A percentile compares a stretch with the other conserved stretches of the same genome.
Conservation (phyloP, 1,139 yeast genomes). For the Hansenula sp. region DNA sequence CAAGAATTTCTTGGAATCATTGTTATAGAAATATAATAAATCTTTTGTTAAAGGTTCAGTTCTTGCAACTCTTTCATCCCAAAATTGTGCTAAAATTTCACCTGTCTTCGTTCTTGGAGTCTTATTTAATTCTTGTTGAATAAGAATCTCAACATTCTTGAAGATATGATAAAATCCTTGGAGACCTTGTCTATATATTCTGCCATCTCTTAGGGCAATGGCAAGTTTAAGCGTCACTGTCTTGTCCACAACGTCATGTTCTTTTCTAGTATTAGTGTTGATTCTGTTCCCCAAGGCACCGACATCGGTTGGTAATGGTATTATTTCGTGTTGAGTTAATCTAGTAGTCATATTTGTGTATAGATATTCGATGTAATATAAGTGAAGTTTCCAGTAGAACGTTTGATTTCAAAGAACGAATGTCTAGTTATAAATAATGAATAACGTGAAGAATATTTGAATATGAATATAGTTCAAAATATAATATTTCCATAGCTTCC, state of each 20-base stretch:
- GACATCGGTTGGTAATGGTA: slow-evolving; percentile 69
- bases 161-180: slow-evolving; percentile 77
- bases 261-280: slow-evolving; percentile 58
- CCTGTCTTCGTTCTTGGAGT: slow-evolving; percentile 35
- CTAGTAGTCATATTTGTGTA: slow-evolving; percentile 20
- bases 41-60: slow-evolving; percentile 56
- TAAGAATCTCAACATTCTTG: slow-evolving; percentile 57
- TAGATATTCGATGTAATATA: no score
- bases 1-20: slow-evolving; percentile 49
- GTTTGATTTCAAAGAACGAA: neutral
- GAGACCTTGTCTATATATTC: slow-evolving; percentile 76
- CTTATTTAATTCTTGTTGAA: slow-evolving; percentile 43
- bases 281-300: slow-evolving; percentile 85
- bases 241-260: slow-evolving; percentile 69
- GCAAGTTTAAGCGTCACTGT: slow-evolving; percentile 68
- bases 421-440: neutral
- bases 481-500: neutral
- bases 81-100: slow-evolving; percentile 44
- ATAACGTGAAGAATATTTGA: no score
- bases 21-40: slow-evolving; percentile 62
- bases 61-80: slow-evolving; percentile 73
- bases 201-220: slow-evolving; percentile 70
- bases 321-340: slow-evolving; percentile 51
- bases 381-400: no score
- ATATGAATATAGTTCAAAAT: no score